Evolutionary conservation across 2,329 filamentous ascomycete genomes (phyloP), one percentile per base, ranked within the genome.

Genomic region (Stromatinia cepivora): DNA sequence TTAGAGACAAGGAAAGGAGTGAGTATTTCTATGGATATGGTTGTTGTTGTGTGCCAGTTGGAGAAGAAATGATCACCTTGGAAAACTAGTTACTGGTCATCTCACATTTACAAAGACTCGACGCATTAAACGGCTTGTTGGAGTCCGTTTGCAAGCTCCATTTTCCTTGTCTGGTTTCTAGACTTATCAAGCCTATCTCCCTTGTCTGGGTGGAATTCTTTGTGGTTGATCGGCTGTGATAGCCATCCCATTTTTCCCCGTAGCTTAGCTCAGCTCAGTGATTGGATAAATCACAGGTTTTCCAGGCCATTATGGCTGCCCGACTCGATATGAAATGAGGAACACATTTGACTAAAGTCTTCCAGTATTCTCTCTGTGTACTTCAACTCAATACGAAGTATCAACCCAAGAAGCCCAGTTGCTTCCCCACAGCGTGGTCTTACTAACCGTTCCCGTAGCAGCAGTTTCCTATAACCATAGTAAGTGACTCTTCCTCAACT

Each of bases 381-480:
- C n/a, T 13, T 15, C 13, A 25, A 36, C 28, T 28, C 15, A 67
- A 8, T 52, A 67, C 6, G 45, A 67, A 28, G 42, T 42, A 42
- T 67, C 65, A 52, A 67, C 4, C 54, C 65, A 67, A 42, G 39
- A 59, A 22, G 22, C 53, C 65, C 65, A 67, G 3, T 61, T 39
- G 6, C 8, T 39, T 17, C 45, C 65, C 65, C 54, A 67, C 31
- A 67, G n/a, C 20, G 54, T 52, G 9, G 17, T 50, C n/a, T 61
- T 61, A 10, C n/a, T 61, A 6, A 67, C 42, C 4, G 31, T 34
- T 10, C 39, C 65, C 3, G 54, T 67, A 10, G 54, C 65, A 17
- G 17, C n/a, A 34, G 65, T 61, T 67, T 67, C 54, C 65, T 61
- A n/a, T 1, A 48, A 36, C 10, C 9, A 48, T 42, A 28, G 17